These are phyloP conservation scores for Ambispora gerdemannii DNA, from an alignment of 192 early-diverging fungal species.

Conservation along the genomic window DNA sequence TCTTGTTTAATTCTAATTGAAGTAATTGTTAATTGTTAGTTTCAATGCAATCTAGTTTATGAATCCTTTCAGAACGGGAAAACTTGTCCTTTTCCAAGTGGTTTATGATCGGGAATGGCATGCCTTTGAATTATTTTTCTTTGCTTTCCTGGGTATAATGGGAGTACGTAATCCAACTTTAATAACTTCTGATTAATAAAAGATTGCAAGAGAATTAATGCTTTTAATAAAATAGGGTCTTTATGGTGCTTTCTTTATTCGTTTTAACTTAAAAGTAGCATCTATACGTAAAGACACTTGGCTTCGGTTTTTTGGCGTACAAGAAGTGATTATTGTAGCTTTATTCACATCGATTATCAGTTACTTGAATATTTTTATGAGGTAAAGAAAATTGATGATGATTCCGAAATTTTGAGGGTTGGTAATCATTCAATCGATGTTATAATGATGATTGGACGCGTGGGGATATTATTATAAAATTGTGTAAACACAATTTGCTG, in stretches of 20 bases:
- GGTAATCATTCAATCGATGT: too few relatives aligned
- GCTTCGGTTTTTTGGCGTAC: conserved; percentile 65
- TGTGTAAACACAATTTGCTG: too few relatives aligned
- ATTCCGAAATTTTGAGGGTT: too few relatives aligned
- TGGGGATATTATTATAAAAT: too few relatives aligned
- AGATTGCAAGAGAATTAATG: background rate
- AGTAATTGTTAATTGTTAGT: conserved; percentile 21
- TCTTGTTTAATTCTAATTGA: background rate
- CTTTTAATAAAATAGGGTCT: conserved; percentile 58
- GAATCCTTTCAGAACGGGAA: conserved; percentile 80
- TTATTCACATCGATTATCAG: conserved; percentile 69
- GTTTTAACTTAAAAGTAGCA: conserved; percentile 65
- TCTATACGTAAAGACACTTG: conserved; percentile 71
- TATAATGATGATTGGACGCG: too few relatives aligned
- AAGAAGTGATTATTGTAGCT: conserved; percentile 71
- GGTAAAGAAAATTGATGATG: too few relatives aligned
- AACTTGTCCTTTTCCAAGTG: conserved; percentile 85
- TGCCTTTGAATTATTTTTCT: conserved; percentile 87
- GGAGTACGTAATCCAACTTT: conserved; percentile 64
- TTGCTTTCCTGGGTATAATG: conserved; percentile 76
- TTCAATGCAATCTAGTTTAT: conserved; percentile 63
- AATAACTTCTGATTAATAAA: too few relatives aligned
- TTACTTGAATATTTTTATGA: conserved; percentile 78
- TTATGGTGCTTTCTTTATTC: conserved; percentile 77
- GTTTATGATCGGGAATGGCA: conserved; percentile 88